These are phyloP conservation scores for Penicillium chermesinum DNA, from an alignment of 495 filamentous ascomycete species.

Conservation along the genomic window DNA sequence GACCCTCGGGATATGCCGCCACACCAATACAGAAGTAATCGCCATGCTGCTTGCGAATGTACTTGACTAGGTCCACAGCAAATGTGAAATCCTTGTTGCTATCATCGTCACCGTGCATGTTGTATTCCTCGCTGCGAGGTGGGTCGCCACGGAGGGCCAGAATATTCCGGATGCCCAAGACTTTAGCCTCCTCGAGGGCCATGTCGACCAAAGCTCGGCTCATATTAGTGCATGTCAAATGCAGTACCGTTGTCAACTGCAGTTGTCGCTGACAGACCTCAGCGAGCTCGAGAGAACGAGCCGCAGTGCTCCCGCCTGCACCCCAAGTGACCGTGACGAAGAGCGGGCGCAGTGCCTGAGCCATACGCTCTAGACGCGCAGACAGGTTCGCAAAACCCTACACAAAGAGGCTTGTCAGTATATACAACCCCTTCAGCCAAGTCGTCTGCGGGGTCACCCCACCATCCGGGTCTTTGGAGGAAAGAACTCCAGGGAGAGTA, in stretches of 20 bases:
- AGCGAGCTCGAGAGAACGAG: slow-evolving; percentile 86
- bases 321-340: slow-evolving; percentile 99
- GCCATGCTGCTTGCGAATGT: slow-evolving; percentile 78
- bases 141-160: slow-evolving; percentile 92
- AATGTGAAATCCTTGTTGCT: slow-evolving; percentile 80
- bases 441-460: slow-evolving; percentile 28
- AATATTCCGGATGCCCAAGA: slow-evolving; percentile 89
- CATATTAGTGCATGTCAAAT: slow-evolving; percentile 98
- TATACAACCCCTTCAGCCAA: background rate
- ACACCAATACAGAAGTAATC: slow-evolving; percentile 98
- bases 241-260: slow-evolving; percentile 88
- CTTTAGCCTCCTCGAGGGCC: slow-evolving; percentile 86
- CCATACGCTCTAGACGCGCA: slow-evolving; percentile 91
- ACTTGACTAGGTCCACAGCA: slow-evolving; percentile 84
- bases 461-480: slow-evolving; percentile 94
- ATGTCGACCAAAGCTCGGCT: slow-evolving; percentile 78
- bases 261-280: slow-evolving; percentile 92
- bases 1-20: slow-evolving; percentile 91
- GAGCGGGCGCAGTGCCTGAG: slow-evolving; percentile 77
- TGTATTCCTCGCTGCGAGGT: slow-evolving; percentile 84
- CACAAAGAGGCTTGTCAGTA: slow-evolving; percentile 13
- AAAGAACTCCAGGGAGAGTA: slow-evolving; percentile 99
- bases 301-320: slow-evolving; percentile 85
- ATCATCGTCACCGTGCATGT: slow-evolving; percentile 55
- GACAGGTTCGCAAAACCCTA: slow-evolving; percentile 88